Evolutionary conservation across 257 asterid species (phyloP).

Genomic region (Eucommia ulmoides): DNA sequence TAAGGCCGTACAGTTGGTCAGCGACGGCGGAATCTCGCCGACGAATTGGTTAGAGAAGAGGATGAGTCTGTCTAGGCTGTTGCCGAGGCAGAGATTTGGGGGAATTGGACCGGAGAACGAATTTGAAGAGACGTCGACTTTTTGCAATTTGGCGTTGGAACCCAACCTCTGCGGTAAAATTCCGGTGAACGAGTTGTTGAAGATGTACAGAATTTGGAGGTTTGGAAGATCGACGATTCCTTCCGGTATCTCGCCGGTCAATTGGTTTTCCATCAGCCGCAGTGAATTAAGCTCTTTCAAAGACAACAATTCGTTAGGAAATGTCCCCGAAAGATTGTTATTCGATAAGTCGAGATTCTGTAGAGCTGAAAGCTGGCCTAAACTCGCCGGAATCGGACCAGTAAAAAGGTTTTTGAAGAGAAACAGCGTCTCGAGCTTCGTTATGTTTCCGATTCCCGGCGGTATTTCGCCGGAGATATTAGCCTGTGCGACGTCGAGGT

Average conservation of each 20-base stretch:
- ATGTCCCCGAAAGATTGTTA: conserved; percentile 51
- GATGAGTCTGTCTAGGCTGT: conserved; percentile 35
- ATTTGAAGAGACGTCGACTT: conserved; percentile 75
- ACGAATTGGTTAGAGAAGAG: conserved; percentile 59
- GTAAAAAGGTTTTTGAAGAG: conserved; percentile 46
- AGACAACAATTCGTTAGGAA: conserved; percentile 36
- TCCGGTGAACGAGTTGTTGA: conserved; percentile 87
- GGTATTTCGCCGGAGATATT: conserved; percentile 68
- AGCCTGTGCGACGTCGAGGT: conserved; percentile 55
- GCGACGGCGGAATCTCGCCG: conserved; percentile 52
- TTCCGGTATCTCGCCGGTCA: conserved; percentile 65
- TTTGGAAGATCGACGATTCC: conserved; percentile 65
- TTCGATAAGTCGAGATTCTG: conserved; percentile 56
- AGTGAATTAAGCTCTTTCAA: conserved; percentile 28
- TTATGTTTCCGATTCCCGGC: conserved; percentile 28
- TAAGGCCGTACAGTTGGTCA: conserved; percentile 56
- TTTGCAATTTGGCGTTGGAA: conserved; percentile 44
- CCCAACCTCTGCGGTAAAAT: conserved; percentile 58
- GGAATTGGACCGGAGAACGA: conserved; percentile 66
- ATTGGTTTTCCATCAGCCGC: conserved; percentile 48
- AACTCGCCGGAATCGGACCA: conserved; percentile 44
- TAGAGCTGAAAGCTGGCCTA: conserved; percentile 30
- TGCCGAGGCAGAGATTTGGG: conserved; percentile 50
- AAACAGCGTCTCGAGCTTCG: conserved; percentile 33
- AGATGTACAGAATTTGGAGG: conserved; percentile 38